These are phyloP conservation scores for Nadsonia fulvescens DNA, from an alignment of 805 yeast species.

Conservation along the genomic window DNA sequence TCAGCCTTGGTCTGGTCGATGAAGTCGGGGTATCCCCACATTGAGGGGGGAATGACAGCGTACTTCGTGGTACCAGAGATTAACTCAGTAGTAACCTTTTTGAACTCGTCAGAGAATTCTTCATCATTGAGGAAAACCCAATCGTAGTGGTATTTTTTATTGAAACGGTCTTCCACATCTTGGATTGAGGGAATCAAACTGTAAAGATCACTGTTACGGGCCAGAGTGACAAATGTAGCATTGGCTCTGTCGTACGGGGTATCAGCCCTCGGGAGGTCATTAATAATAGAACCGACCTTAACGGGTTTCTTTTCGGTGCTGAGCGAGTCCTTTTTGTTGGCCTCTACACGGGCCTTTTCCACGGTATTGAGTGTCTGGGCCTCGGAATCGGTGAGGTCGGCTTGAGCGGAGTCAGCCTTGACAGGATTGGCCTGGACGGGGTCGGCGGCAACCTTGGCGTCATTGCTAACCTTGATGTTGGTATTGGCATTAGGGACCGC, in stretches of 20 bases:
- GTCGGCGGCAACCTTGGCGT: too few species aligned
- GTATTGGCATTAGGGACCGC: too few species aligned
- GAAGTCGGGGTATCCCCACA: slow-evolving; percentile 77
- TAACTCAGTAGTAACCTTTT: slow-evolving; percentile 29
- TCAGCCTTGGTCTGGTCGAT: slow-evolving; percentile 62
- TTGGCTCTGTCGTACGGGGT: slow-evolving; percentile 16
- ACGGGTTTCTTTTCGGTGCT: too few species aligned
- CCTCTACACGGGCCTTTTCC: too few species aligned
- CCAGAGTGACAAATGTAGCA: slow-evolving; percentile 37
- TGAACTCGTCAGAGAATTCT: slow-evolving; percentile 57
- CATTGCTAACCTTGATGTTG: too few species aligned
- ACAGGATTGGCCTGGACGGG: too few species aligned
- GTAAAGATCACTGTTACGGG: slow-evolving; percentile 47
- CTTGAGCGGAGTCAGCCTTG: too few species aligned
- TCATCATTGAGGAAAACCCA: slow-evolving; percentile 87
- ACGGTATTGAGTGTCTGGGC: too few species aligned
- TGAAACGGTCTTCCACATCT: slow-evolving; percentile 64
- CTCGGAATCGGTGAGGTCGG: too few species aligned
- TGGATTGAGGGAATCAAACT: slow-evolving; percentile 45
- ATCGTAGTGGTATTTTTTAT: slow-evolving; percentile 57
- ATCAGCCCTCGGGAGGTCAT: too few species aligned
- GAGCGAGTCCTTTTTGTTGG: too few species aligned
- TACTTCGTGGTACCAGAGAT: slow-evolving; percentile 54
- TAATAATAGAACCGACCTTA: too few species aligned
- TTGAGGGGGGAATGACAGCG: slow-evolving; percentile 56